These are phyloP conservation scores for Metschnikowia kunwiensis DNA, from an alignment of 805 yeast species.

Conservation along the genomic window DNA sequence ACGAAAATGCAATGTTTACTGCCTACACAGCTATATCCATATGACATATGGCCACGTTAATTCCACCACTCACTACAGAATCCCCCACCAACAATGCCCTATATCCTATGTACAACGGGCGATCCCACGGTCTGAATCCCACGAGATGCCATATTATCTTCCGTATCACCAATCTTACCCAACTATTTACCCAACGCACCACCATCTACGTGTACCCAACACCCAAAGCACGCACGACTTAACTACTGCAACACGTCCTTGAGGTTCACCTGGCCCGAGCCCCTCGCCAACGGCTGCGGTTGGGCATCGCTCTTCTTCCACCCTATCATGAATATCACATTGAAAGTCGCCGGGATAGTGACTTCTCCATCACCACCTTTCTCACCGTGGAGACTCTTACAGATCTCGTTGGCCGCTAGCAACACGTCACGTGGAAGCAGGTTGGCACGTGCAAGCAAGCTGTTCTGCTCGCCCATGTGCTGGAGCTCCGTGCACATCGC, in stretches of 20 bases:
- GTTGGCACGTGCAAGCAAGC: constrained; percentile 49
- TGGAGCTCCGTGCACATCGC: constrained; percentile 69
- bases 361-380: constrained; percentile 41
- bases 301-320: constrained; percentile 75
- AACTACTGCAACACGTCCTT: constrained; percentile 59
- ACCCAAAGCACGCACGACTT: too few species aligned
- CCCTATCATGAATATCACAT: constrained; percentile 80
- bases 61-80: too few species aligned
- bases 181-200: too few species aligned
- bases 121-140: too few species aligned
- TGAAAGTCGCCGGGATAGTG: constrained; percentile 74
- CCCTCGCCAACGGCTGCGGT: constrained; percentile 71
- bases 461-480: constrained; percentile 82
- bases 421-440: constrained; percentile 54
- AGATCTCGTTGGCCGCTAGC: constrained; percentile 74
- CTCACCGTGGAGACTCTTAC: constrained; percentile 67
- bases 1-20: too few species aligned
- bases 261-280: constrained; percentile 64
- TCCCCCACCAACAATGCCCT: too few species aligned
- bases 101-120: too few species aligned
- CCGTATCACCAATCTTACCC: too few species aligned
- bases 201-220: too few species aligned
- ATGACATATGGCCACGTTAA: too few species aligned
- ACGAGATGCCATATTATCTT: too few species aligned
- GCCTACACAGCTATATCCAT: too few species aligned